Evolutionary conservation across 2,329 filamentous ascomycete genomes (phyloP), one percentile per base, ranked within the genome.

Genomic region (Fusarium buharicum): DNA sequence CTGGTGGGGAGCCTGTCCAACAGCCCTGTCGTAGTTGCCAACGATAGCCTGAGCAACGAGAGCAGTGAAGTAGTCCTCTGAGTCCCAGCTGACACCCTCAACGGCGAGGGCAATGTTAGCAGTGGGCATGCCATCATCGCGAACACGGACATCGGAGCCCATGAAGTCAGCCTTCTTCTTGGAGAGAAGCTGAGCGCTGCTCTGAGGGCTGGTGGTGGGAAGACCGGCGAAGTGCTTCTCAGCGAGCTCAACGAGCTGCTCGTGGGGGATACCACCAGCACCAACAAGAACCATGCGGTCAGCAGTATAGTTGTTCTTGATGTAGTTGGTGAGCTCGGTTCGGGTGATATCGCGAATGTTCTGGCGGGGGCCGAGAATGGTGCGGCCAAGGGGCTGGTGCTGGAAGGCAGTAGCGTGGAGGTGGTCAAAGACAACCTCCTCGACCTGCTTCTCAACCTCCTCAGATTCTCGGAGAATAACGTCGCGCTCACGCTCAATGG

Each of bases 371-470:
- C 95, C 95, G 66, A 99, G 88, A 78, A 99, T 99, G 72, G 95
- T 99, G 77, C 95, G 93, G 79, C 95, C 95, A 59, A 99, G 88
- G 63, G 95, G 90, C 84, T 99, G 95, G 77, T 89, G 86, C 84
- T 97, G 93, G 88, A 92, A 99, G 73, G 95, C 96, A 71, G 95
- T 99, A 74, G 95, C 94, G 82, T 99, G 95, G 58, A 99, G 86
- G 82, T 99, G 95, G 82, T 99, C 95, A 75, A 99, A 99, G 59
- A 99, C 96, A 70, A 99, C 95, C 83, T 99, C 95, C 84, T 99
- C 96, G 57, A 98, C 84, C 84, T 98, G 94, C 88, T 99, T 99
- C 87, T 99, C 95, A 70, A 99, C 96, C 85, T 99, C 95, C 83
- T 99, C 95, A 73, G 96, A 95, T 82, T 99, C 95, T 75, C 95